Evolutionary conservation across 106 monocot genomes (phyloP).

Genomic region (Platanthera guangdongensis): DNA sequence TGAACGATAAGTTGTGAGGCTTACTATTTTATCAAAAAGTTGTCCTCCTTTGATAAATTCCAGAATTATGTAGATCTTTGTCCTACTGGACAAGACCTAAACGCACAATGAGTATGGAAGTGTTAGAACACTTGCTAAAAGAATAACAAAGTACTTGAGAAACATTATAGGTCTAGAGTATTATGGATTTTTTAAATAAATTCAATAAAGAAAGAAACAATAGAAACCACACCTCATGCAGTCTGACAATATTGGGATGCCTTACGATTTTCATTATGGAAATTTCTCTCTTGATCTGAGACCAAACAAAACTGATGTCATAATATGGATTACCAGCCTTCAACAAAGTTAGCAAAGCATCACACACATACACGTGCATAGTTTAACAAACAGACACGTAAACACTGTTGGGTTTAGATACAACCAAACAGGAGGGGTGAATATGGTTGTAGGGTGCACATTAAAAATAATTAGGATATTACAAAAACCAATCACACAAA

Average conservation of each 20-base stretch:
- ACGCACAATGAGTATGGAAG: background rate
- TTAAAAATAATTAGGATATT: too few species aligned
- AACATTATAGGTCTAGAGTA: background rate
- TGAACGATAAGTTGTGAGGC: background rate
- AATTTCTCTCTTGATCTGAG: constrained; percentile 88
- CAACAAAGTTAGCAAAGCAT: background rate
- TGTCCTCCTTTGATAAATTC: constrained; percentile 85
- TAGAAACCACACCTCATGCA: constrained; percentile 60
- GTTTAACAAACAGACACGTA: background rate
- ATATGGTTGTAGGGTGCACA: too few species aligned
- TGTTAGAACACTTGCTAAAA: constrained; percentile 7
- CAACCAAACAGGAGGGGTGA: too few species aligned
- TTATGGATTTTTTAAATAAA: background rate
- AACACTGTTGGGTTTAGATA: background rate
- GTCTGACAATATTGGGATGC: constrained; percentile 75
- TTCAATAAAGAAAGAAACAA: background rate
- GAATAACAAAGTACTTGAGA: background rate
- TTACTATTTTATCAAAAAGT: constrained; percentile 94
- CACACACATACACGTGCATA: background rate
- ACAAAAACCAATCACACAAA: too few species aligned
- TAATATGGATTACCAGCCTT: background rate
- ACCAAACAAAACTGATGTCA: background rate
- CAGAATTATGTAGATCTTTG: constrained; percentile 92
- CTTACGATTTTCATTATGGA: constrained; percentile 97
- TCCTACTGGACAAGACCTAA: constrained; percentile 80